Evolutionary conservation across 352 stramenopile genomes (phyloP), one percentile per base, ranked within the genome.

Genomic region (Peronospora tabacina): DNA sequence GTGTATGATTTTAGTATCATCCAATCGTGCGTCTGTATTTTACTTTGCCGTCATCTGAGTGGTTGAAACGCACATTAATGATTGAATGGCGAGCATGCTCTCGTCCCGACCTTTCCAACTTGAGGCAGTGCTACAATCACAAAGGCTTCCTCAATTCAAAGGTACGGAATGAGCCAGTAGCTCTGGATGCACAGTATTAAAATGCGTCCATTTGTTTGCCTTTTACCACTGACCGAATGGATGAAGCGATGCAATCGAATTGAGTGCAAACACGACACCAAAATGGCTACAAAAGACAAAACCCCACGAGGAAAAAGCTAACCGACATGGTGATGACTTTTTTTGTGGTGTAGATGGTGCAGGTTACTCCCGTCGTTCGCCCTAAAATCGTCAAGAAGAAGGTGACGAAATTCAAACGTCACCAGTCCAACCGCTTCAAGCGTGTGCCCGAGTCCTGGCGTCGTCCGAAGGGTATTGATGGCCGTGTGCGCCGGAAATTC

Each of bases 401-500:
- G 74, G 97, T 96, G 61, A 99, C 98, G 71, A 99, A 98, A 82
- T 99, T 99, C 82, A 97, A 97, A 76, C 94, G 96, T 80, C 96
- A 98, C 82, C 96, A 99, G 70, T 95, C 87, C 42, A 92, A 99
- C 79, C 90, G 91, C 59, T 99, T 99, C 81, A 98, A 98, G 73
- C 94, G 96, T 61, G 97, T 99, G 58, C 78, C 80, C 17, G 83
- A 95, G 61, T 92, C 77, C 75, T 99, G 97, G 97, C 89, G 97
- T 68, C 97, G 96, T 73, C 96, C 96, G 41, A 98, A 98, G 82
- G 97, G 97, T 99, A 99, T 99, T 85, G 97, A 99, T 84, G 90
- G 92, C 72, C 96, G 96, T 61, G 95, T 99, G 52, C 94, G 96
- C 72, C 95, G 96, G 71, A 95, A 96, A 72, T 99, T 99, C 85